Conservation (phyloP, 2,329 filamentous ascomycete genomes). For the Phyllosticta capitalensis region DNA sequence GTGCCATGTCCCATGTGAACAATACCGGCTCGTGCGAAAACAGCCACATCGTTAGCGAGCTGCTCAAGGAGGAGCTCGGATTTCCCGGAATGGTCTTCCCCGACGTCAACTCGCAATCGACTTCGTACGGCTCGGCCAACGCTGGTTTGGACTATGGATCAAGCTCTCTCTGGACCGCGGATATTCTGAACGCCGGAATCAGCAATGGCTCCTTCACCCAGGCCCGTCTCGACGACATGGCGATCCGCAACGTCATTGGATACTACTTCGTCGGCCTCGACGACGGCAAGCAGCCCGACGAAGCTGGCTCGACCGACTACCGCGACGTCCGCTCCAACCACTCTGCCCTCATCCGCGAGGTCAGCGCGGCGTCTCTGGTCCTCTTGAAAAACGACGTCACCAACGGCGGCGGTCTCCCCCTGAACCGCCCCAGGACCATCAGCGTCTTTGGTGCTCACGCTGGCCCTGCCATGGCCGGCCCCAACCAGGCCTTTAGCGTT, state of each 20-base stretch:
- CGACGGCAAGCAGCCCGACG: slow-evolving; percentile 32
- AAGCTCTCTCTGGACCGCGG: slow-evolving; percentile 14
- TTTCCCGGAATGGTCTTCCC: slow-evolving; percentile 21
- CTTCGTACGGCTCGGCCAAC: slow-evolving; percentile 7
- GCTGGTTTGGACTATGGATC: slow-evolving; percentile 14
- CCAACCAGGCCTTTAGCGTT: slow-evolving; percentile 67
- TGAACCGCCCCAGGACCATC: slow-evolving; percentile 46
- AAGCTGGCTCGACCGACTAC: slow-evolving; percentile 12
- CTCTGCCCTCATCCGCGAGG: slow-evolving; percentile 32
- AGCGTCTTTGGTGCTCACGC: slow-evolving; percentile 43
- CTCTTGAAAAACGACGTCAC: slow-evolving; percentile 45
- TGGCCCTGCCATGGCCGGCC: slow-evolving; percentile 14
- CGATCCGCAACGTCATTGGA: slow-evolving; percentile 33
- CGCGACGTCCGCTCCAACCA: slow-evolving; percentile 25
- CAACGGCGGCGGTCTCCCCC: slow-evolving; percentile 46
- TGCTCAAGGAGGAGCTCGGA: slow-evolving; percentile 40
- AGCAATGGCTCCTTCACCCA: slow-evolving; percentile 22
- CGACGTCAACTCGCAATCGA: slow-evolving; percentile 23
- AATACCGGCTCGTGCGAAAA: slow-evolving; percentile 38
- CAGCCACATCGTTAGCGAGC: slow-evolving; percentile 34
- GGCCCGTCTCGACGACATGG: slow-evolving; percentile 24
- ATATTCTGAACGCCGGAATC: slow-evolving; percentile 20
- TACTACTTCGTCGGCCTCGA: slow-evolving; percentile 44
- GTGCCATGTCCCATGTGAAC: slow-evolving; percentile 32
- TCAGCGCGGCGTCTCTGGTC: slow-evolving; percentile 35